These are phyloP conservation scores for Phytophthora capsici DNA, from an alignment of 352 stramenopile genomes.

Conservation along the genomic window DNA sequence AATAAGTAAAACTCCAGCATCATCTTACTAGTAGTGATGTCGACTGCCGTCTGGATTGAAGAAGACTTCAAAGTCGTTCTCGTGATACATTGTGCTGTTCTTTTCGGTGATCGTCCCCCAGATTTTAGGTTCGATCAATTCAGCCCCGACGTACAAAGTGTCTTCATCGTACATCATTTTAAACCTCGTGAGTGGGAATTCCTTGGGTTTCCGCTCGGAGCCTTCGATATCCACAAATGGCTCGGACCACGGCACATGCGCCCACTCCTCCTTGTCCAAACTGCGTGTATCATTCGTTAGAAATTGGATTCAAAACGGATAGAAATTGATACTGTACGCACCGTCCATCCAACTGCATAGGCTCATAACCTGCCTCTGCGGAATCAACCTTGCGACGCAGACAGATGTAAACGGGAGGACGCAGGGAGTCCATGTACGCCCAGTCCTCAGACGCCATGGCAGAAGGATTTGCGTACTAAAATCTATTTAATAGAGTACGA, in stretches of 20 bases:
- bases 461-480: too few relatives aligned
- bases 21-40: slow-evolving; percentile 88
- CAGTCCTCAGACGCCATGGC: slow-evolving; percentile 36
- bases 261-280: slow-evolving; percentile 74
- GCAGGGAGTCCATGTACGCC: slow-evolving; percentile 66
- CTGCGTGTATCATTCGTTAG: slow-evolving; percentile 20
- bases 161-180: slow-evolving; percentile 89
- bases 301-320: neutral
- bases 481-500: too few relatives aligned
- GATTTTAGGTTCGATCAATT: slow-evolving; percentile 73
- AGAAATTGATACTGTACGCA: slow-evolving; percentile 13
- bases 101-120: slow-evolving; percentile 76
- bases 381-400: slow-evolving; percentile 45
- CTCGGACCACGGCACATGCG: slow-evolving; percentile 69
- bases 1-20: neutral
- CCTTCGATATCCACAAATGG: slow-evolving; percentile 86
- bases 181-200: slow-evolving; percentile 58
- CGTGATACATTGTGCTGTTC: slow-evolving; percentile 86
- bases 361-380: slow-evolving; percentile 32
- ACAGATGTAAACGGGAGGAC: slow-evolving; percentile 73
- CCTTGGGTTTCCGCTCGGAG: slow-evolving; percentile 42
- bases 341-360: slow-evolving; percentile 61
- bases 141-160: slow-evolving; percentile 70
- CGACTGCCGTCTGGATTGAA: slow-evolving; percentile 84
- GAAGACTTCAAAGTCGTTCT: slow-evolving; percentile 95